Evolutionary conservation across 2,329 filamentous ascomycete genomes (phyloP).

Genomic region (Cylindrodendrum hubeiense): DNA sequence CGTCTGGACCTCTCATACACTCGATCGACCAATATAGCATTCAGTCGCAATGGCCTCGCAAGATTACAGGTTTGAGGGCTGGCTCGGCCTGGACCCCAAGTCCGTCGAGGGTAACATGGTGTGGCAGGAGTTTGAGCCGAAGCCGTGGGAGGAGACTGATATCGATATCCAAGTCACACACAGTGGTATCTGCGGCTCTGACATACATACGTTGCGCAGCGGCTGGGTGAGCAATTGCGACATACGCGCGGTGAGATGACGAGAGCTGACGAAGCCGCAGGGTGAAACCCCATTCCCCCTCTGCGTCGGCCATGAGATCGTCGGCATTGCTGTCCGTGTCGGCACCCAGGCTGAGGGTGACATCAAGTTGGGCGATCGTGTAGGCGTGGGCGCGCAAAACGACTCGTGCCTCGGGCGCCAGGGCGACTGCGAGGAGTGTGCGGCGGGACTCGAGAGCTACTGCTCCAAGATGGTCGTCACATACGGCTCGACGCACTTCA

Average conservation of each 20-base stretch:
- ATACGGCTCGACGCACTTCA: constrained; percentile 57
- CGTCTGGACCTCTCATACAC: background rate
- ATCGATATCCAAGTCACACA: constrained; percentile 74
- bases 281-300: constrained; percentile 51
- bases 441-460: constrained; percentile 55
- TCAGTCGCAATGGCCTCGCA: background rate
- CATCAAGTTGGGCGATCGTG: constrained; percentile 72
- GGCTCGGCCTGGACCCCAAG: constrained; percentile 58
- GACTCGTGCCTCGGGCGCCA: constrained; percentile 62
- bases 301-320: constrained; percentile 75
- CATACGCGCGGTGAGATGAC: background rate
- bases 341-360: constrained; percentile 59
- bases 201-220: constrained; percentile 68
- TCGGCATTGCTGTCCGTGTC: constrained; percentile 68
- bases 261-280: background rate
- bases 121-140: constrained; percentile 69
- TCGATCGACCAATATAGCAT: background rate
- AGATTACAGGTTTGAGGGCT: constrained; percentile 64
- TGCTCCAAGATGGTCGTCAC: constrained; percentile 61
- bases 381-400: constrained; percentile 72
- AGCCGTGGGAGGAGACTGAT: constrained; percentile 73
- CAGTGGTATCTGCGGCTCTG: constrained; percentile 74
- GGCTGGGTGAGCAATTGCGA: constrained; percentile 56
- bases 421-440: constrained; percentile 57
- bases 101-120: constrained; percentile 63